Conservation (phyloP, 805 yeast species). For the Sugiyamaella valdiviana region DNA sequence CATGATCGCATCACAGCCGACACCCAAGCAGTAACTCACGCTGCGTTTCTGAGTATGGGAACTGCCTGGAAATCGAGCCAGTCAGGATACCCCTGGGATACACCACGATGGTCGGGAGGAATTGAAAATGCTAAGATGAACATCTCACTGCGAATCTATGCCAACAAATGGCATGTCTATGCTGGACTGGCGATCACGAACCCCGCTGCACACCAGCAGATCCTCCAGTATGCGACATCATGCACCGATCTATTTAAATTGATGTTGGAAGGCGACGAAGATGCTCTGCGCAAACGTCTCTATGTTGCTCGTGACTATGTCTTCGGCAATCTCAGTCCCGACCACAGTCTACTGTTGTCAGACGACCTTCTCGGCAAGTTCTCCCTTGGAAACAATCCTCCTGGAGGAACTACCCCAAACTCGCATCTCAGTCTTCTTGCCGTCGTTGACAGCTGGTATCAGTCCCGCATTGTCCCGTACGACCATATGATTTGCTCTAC, state of each 20-base stretch:
- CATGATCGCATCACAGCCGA: slow-evolving; percentile 96
- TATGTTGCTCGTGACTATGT: slow-evolving; percentile 64
- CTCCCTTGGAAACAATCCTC: slow-evolving; percentile 67
- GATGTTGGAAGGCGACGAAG: slow-evolving; percentile 64
- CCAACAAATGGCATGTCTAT: slow-evolving; percentile 97
- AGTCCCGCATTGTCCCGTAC: slow-evolving; percentile 79
- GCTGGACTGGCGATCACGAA: slow-evolving; percentile 96
- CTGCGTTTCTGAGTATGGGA: slow-evolving; percentile 96
- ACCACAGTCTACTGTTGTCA: slow-evolving; percentile 56
- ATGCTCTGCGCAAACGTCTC: slow-evolving; percentile 54
- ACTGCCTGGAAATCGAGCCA: slow-evolving; percentile 76
- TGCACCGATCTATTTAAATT: slow-evolving; percentile 76
- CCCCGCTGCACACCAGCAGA: slow-evolving; percentile 88
- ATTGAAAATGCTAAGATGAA: slow-evolving; percentile 93
- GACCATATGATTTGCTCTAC: slow-evolving; percentile 97
- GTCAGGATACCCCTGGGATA: slow-evolving; percentile 79
- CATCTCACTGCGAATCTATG: slow-evolving; percentile 80
- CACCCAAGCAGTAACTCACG: slow-evolving; percentile 97
- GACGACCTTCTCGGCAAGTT: slow-evolving; percentile 80
- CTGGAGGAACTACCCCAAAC: slow-evolving; percentile 58
- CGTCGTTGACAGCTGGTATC: slow-evolving; percentile 91
- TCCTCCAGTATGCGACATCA: slow-evolving; percentile 80
- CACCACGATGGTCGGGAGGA: slow-evolving; percentile 82
- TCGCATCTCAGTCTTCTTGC: slow-evolving; percentile 85
- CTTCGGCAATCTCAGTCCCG: slow-evolving; percentile 53